Evolutionary conservation across 805 yeast species (phyloP).

Genomic region (Metschnikowia peoriensis): DNA sequence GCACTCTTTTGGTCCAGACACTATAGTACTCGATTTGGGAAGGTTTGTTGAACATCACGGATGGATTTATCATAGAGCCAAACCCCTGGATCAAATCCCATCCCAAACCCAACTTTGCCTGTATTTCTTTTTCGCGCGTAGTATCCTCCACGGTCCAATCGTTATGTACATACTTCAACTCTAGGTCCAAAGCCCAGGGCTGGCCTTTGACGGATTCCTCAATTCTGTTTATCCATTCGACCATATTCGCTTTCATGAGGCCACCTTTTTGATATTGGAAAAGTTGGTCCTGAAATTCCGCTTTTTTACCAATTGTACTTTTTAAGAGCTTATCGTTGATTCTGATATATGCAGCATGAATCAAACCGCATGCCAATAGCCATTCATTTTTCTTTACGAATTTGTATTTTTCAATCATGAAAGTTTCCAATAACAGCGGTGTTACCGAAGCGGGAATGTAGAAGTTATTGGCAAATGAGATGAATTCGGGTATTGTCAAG

Average conservation of each 20-base stretch:
- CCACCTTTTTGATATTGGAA: conserved; percentile 55
- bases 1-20: conserved; percentile 27
- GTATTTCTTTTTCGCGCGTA: conserved; percentile 24
- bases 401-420: conserved; percentile 48
- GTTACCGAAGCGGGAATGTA: conserved; percentile 57
- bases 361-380: conserved; percentile 67
- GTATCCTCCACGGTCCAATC: conserved; percentile 23
- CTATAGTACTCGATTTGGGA: conserved; percentile 31
- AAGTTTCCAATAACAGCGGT: conserved; percentile 48
- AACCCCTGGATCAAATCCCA: conserved; percentile 29
- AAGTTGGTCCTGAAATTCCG: conserved; percentile 49
- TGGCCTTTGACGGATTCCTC: conserved; percentile 53
- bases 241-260: conserved; percentile 46
- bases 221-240: conserved; percentile 52
- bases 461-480: conserved; percentile 58
- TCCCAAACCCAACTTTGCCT: conserved; percentile 32
- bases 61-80: conserved; percentile 37
- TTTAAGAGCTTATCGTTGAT: conserved; percentile 49
- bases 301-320: conserved; percentile 48
- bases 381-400: conserved; percentile 58
- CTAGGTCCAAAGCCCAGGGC: conserved; percentile 61
- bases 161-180: conserved; percentile 41
- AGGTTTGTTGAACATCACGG: conserved; percentile 27
- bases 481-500: conserved; percentile 34
- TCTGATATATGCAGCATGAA: conserved; percentile 55